Conservation (phyloP, 345 rosid species). For the Populus davidiana region DNA sequence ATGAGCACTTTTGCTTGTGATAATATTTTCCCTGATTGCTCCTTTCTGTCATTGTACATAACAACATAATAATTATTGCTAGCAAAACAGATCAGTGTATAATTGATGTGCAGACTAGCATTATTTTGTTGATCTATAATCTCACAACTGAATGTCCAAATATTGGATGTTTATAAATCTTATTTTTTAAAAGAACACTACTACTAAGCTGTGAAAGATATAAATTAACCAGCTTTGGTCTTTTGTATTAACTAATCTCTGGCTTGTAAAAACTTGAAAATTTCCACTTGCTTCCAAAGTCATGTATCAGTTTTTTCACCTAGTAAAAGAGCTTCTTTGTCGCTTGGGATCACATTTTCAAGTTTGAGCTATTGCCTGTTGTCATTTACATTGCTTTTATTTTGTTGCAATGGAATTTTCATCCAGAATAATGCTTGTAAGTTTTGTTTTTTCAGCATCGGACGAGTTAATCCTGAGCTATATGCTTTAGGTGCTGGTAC, state of each 20-base stretch:
- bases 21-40: too few species aligned
- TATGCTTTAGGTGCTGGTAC: constrained; percentile 73
- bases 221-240: neutral
- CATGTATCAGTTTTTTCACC: neutral
- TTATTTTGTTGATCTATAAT: neutral
- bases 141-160: neutral
- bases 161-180: neutral
- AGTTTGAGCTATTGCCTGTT: neutral
- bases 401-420: neutral
- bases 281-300: neutral
- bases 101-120: neutral
- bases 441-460: constrained; percentile 57
- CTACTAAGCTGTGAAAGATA: neutral
- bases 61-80: neutral
- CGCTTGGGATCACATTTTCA: neutral
- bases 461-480: constrained; percentile 84
- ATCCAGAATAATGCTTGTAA: neutral
- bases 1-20: neutral
- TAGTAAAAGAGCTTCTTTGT: neutral
- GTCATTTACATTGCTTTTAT: constrained; percentile 3
- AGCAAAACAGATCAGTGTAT: neutral
- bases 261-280: neutral
- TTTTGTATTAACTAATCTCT: neutral
- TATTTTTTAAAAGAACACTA: neutral
- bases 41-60: neutral